A percentile compares a stretch with the other conserved stretches of the same genome.
Evolutionary conservation across 2,329 filamentous ascomycete species (phyloP).

Genomic region (Geosmithia flava): DNA sequence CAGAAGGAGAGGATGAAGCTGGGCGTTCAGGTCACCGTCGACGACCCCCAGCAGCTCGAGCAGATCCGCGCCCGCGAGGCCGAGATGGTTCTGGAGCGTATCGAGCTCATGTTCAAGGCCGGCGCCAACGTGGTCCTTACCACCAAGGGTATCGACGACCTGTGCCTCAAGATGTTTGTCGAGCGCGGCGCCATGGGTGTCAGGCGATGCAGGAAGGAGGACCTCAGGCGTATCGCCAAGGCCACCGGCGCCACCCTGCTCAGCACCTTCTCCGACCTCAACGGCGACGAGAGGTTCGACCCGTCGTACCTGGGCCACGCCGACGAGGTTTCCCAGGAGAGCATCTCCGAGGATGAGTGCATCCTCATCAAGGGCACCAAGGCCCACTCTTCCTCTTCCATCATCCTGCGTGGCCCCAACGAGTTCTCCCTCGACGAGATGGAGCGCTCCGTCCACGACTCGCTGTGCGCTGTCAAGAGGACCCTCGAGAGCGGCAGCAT

Average conservation of each 20-base stretch:
- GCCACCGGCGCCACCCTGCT: slow-evolving; percentile 90
- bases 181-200: slow-evolving; percentile 95
- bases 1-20: slow-evolving; percentile 99
- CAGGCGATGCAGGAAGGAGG: slow-evolving; percentile 96
- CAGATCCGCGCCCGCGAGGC: slow-evolving; percentile 91
- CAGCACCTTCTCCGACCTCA: slow-evolving; percentile 87
- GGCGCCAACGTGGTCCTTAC: slow-evolving; percentile 94
- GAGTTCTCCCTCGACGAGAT: slow-evolving; percentile 97
- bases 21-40: slow-evolving; percentile 94
- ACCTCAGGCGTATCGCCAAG: slow-evolving; percentile 87
- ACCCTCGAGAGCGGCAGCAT: slow-evolving; percentile 95
- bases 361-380: slow-evolving; percentile 96
- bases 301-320: slow-evolving; percentile 78
- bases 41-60: slow-evolving; percentile 93
- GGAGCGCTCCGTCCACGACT: slow-evolving; percentile 97
- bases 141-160: slow-evolving; percentile 96
- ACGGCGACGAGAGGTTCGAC: slow-evolving; percentile 96
- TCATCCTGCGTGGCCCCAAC: slow-evolving; percentile 90
- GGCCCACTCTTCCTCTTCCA: slow-evolving; percentile 83
- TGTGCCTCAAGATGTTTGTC: slow-evolving; percentile 87
- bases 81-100: slow-evolving; percentile 82
- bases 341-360: slow-evolving; percentile 97
- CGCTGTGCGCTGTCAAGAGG: slow-evolving; percentile 90
- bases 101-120: slow-evolving; percentile 96
- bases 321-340: slow-evolving; percentile 95